Conservation (phyloP, 768 basidiomycete genomes). For the Mycena sanguinolenta region DNA sequence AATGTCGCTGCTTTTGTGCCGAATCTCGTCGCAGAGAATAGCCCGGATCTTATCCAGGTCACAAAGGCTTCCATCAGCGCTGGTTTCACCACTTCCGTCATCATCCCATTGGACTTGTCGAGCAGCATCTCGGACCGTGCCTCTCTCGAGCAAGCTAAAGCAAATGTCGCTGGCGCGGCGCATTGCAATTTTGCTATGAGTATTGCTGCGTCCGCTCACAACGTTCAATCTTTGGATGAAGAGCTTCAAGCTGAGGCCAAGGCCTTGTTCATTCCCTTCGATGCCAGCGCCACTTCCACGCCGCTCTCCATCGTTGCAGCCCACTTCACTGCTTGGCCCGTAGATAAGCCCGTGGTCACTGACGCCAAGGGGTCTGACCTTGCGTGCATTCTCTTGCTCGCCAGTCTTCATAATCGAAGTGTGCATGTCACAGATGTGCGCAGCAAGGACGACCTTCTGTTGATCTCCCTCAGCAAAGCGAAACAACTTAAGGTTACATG, state of each 20-base stretch:
- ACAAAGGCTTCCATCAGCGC: slow-evolving; percentile 88
- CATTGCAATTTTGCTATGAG: slow-evolving; percentile 92
- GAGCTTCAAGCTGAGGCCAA: slow-evolving; percentile 86
- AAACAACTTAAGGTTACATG: slow-evolving; percentile 96
- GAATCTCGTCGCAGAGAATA: slow-evolving; percentile 64
- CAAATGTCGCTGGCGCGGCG: slow-evolving; percentile 72
- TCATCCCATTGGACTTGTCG: slow-evolving; percentile 78
- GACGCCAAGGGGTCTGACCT: slow-evolving; percentile 93
- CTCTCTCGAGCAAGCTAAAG: slow-evolving; percentile 77
- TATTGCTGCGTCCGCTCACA: slow-evolving; percentile 79
- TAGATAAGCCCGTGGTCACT: slow-evolving; percentile 93
- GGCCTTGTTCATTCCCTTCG: slow-evolving; percentile 88
- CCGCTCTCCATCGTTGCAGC: slow-evolving; percentile 83
- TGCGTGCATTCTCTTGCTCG: slow-evolving; percentile 92
- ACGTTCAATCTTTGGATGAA: slow-evolving; percentile 75
- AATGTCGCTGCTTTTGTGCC: slow-evolving; percentile 92
- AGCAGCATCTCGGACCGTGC: slow-evolving; percentile 75
- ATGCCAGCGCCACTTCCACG: slow-evolving; percentile 57
- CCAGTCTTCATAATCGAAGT: slow-evolving; percentile 90
- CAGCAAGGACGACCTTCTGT: slow-evolving; percentile 85
- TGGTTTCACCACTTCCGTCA: slow-evolving; percentile 89
- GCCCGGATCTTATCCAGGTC: slow-evolving; percentile 72
- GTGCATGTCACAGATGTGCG: slow-evolving; percentile 94
- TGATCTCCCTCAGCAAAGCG: slow-evolving; percentile 95
- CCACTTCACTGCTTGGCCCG: slow-evolving; percentile 92